Base-by-base conservation (phyloP, 2,329 filamentous ascomycete species). In the Pseudocercospora fuligena region DNA sequence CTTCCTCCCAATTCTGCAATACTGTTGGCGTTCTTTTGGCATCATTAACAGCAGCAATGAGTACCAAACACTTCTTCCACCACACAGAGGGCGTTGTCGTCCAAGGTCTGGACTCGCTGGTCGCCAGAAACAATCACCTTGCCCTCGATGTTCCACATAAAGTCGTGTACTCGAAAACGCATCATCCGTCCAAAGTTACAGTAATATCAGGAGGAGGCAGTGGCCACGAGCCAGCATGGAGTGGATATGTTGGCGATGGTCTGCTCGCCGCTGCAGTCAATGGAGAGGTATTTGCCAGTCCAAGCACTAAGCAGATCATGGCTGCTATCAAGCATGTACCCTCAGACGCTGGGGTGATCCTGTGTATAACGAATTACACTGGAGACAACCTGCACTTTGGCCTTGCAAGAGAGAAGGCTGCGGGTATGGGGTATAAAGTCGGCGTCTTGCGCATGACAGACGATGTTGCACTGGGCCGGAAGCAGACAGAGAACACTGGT, bases 1-100 rank as follows among this genome's bases (percentile, higher is more conserved):
- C 49, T 58, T 19, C 31, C 61, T 54, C 57, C 27, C 16, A 43
- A n/a, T 33, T 27, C 16, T 16, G 3, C 27, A 5, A 25, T 29
- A 8, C 12, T 16, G 7, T 33, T 29, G 27, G 19, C 29, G 29
- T 60, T 12, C n/a, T 43, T 7, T 14, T 36, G 33, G 21, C 51
- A 31, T 56, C 25, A 36, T 27, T 33, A 23, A 31, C 21, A 65
- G 36, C 58, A 36, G 78, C 43, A 53, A 86, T 86, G 84, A 85
- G 83, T 36, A 80, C 82, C 27, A 86, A 86, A 76, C 84, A 86
- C 73, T 86, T 86, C 76, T 86, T 86, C 68, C 79, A 81, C 33
- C 80, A 79, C 60, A 83, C 83, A 19, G 80, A 82, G 66, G 83
- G 83, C 64, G 80, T 86, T 16, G 83, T 86, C 0, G 76, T 82